A percentile compares a stretch with the other conserved stretches of the same genome.
Evolutionary conservation across 306 rosid species (phyloP).

Genomic region (Casuarina cunninghamiana): DNA sequence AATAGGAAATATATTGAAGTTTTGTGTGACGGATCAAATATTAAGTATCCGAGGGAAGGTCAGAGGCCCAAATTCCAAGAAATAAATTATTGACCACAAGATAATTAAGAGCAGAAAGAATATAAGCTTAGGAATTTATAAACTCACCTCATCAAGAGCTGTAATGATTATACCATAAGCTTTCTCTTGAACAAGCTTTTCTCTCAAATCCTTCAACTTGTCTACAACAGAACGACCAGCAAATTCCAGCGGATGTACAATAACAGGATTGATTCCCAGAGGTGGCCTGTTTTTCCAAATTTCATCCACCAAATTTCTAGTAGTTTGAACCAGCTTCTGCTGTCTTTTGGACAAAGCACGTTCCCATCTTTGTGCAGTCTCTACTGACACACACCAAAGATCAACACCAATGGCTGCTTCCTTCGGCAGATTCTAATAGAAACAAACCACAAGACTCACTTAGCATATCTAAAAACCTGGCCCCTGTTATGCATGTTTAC

Average conservation of each 20-base stretch:
- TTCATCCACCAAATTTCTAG: conserved; percentile 87
- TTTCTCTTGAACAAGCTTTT: conserved; percentile 54
- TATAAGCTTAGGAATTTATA: conserved; percentile 12
- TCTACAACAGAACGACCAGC: conserved; percentile 80
- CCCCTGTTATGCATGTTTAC: neutral
- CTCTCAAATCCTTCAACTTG: conserved; percentile 75
- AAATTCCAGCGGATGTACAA: conserved; percentile 64
- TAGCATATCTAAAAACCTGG: neutral
- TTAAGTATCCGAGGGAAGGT: conserved; percentile 7
- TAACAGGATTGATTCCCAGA: conserved; percentile 54
- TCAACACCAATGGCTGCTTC: conserved; percentile 82
- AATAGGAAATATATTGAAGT: conserved; percentile 17
- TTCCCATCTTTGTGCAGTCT: conserved; percentile 84
- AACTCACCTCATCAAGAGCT: conserved; percentile 83
- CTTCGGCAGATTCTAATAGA: conserved; percentile 62
- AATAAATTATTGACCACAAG: conserved; percentile 8
- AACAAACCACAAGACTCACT: conserved; percentile 19
- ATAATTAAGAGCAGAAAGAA: conserved; percentile 9
- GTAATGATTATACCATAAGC: conserved; percentile 71
- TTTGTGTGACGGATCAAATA: conserved; percentile 20
- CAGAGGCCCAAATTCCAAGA: conserved; percentile 11
- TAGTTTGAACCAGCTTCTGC: conserved; percentile 82
- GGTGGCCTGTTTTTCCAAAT: conserved; percentile 81
- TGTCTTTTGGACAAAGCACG: conserved; percentile 59
- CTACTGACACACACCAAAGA: conserved; percentile 91